phyloP scores from a whole-genome alignment of 306 rosid genomes.

The Medicago arabica region DNA sequence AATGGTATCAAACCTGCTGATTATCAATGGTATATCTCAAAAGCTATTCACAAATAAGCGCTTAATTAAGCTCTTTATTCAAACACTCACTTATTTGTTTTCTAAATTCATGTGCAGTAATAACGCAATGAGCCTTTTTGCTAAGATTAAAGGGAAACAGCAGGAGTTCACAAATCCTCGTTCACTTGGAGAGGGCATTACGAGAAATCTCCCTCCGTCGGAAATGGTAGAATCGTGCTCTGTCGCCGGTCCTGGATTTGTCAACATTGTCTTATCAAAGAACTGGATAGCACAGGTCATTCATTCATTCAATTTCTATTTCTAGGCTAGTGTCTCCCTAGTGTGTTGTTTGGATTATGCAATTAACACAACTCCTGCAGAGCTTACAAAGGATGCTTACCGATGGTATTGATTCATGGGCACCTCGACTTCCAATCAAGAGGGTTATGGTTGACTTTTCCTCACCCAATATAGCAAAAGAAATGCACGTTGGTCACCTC shows the following conservation, averaged over 20 bases:
- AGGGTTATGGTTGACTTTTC: conserved; percentile 84
- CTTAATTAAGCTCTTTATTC: too few relatives aligned
- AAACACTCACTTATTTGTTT: not conserved
- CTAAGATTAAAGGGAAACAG: conserved; percentile 74
- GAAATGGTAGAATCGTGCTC: conserved; percentile 21
- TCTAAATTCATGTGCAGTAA: conserved; percentile 56
- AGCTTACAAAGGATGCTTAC: conserved; percentile 66
- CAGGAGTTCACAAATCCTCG: conserved; percentile 58
- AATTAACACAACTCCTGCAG: conserved; percentile 53
- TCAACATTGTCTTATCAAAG: conserved; percentile 61
- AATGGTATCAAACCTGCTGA: not conserved
- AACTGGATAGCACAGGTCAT: conserved; percentile 79
- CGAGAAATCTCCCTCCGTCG: conserved; percentile 23
- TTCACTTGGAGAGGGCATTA: conserved; percentile 63
- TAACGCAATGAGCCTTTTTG: conserved; percentile 86
- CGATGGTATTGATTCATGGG: conserved; percentile 79
- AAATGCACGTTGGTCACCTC: conserved; percentile 91
- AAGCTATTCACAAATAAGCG: too few relatives aligned
- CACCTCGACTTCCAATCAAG: conserved; percentile 67
- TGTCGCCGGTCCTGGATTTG: conserved; percentile 49
- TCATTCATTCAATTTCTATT: not conserved
- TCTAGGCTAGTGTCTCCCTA: not conserved
- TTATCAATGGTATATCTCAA: not conserved
- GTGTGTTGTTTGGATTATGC: conserved; percentile 7
- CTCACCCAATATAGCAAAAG: conserved; percentile 86